phyloP scores from a whole-genome alignment of 2,329 filamentous ascomycete genomes.

The Kalaharituber pfeilii region DNA sequence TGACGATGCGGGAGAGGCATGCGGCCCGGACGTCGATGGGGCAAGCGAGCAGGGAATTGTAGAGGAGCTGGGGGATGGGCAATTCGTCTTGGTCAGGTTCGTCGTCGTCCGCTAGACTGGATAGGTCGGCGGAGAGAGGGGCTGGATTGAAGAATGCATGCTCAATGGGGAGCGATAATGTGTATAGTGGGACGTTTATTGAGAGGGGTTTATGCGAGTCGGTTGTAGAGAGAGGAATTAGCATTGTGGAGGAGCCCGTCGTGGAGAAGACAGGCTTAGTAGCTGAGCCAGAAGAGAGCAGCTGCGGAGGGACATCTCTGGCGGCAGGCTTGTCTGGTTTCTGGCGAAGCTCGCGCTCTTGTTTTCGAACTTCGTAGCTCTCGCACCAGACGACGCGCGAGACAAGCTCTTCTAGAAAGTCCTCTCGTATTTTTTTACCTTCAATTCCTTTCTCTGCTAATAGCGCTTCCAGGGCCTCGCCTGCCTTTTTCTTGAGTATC shows the following conservation, averaged over 20 bases:
- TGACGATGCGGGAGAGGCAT: constrained; percentile 77
- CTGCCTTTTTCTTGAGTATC: constrained; percentile 39
- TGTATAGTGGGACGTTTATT: constrained; percentile 49
- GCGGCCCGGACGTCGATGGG: constrained; percentile 65
- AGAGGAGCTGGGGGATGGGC: constrained; percentile 58
- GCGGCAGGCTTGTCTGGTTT: neutral
- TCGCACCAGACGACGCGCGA: constrained; percentile 12
- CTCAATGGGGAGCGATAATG: constrained; percentile 58
- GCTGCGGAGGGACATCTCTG: neutral
- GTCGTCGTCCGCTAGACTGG: constrained; percentile 20
- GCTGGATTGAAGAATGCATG: constrained; percentile 48
- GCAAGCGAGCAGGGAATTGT: constrained; percentile 54
- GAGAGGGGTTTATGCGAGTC: constrained; percentile 29
- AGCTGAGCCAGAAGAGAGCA: neutral
- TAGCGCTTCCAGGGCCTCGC: constrained; percentile 39
- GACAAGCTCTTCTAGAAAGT: constrained; percentile 18
- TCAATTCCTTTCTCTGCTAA: constrained; percentile 30
- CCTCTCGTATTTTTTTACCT: neutral
- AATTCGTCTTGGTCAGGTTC: constrained; percentile 71
- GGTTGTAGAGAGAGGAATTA: constrained; percentile 7
- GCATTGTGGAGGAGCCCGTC: constrained; percentile 3
- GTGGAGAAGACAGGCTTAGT: neutral
- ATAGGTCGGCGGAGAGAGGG: constrained; percentile 19
- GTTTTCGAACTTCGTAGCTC: constrained; percentile 7
- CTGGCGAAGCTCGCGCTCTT: constrained; percentile 8